Base-by-base conservation (phyloP, 2,329 filamentous ascomycete genomes). In the Cordyceps militaris region DNA sequence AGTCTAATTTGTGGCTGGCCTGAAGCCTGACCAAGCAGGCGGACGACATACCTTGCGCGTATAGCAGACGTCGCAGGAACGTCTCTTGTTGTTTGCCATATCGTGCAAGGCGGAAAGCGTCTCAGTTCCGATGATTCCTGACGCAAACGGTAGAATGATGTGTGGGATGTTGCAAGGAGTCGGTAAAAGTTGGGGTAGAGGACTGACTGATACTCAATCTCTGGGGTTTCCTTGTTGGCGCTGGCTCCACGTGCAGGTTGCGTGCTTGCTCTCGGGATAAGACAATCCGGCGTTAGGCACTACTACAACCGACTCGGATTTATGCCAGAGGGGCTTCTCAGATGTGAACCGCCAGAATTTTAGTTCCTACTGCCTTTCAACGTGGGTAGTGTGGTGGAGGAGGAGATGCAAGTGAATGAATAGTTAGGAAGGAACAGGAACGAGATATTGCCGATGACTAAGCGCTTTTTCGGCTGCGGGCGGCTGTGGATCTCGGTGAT, bases 1-100 rank as follows among this genome's bases (percentile, higher is more conserved):
- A 42, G 54, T 10, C n/a, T 36, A 32, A 24, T 49, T 24, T 24
- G 43, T 48, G 44, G 54, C 44, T 28, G 32, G 32, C 13, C 19
- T 48, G 32, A 14, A 43, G 36, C 10, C 21, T 14, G 38, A 42
- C 7, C 11, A 43, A 11, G 28, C 16, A 14, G 4, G 24, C n/a
- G 8, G 7, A 9, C 10, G 11, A 48, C 43, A 56, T 69, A 76
- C 77, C 75, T 79, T 80, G 63, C 75, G 68, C 62, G 68, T 73
- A 63, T 78, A 75, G 61, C 77, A 80, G 16, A 76, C 73, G 62
- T 80, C 77, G 62, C 77, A 80, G 13, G 77, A 76, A 57, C 64
- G 61, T 38, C 61, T 52, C 44, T 52, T 42, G 3, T 53, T 61
- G 38, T 54, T 59, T 7, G 51, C 56, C 57, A 52, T 49, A 16